Evolutionary conservation across 2,329 filamentous ascomycete species (phyloP).

Genomic region (Metarhizium guizhouense): DNA sequence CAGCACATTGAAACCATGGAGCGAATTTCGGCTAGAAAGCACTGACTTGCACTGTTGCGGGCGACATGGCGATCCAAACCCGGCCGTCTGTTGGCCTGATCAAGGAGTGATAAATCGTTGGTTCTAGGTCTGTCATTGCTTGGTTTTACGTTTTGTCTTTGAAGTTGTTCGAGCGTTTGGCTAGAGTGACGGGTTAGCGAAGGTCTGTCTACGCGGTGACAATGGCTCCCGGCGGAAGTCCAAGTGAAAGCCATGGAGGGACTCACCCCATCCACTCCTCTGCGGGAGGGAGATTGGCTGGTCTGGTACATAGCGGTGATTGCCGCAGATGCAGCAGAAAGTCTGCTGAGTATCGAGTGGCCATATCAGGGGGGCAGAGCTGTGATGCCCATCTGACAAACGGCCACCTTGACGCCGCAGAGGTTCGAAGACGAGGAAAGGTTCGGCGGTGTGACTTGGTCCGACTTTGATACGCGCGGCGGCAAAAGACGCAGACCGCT

Average conservation of each 20-base stretch:
- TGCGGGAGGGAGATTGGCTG: conserved; percentile 66
- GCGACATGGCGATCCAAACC: conserved; percentile 44
- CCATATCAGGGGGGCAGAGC: conserved; percentile 32
- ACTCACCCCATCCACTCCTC: conserved; percentile 96
- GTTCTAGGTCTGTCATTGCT: conserved; percentile 34
- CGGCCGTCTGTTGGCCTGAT: conserved; percentile 42
- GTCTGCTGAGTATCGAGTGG: conserved; percentile 64
- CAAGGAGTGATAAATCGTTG: conserved; percentile 35
- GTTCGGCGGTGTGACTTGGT: not conserved
- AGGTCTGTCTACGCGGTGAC: not conserved
- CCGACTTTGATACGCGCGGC: not conserved
- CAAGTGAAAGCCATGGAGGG: not conserved
- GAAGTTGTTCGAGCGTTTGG: conserved; percentile 34
- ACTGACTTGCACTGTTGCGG: conserved; percentile 49
- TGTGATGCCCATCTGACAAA: conserved; percentile 29
- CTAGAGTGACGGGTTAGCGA: conserved; percentile 19
- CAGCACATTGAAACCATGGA: not conserved
- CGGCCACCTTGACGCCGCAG: conserved; percentile 12
- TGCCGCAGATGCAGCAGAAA: conserved; percentile 66
- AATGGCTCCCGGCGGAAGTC: not conserved
- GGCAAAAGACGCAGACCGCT: not conserved
- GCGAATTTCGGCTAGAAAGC: not conserved
- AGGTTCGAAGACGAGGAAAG: not conserved
- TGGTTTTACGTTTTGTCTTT: conserved; percentile 32
- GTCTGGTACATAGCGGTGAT: conserved; percentile 78